A percentile compares a stretch with the other conserved stretches of the same genome.
Conservation (phyloP, 2,329 filamentous ascomycete species). For the Scedosporium dehoogii region DNA sequence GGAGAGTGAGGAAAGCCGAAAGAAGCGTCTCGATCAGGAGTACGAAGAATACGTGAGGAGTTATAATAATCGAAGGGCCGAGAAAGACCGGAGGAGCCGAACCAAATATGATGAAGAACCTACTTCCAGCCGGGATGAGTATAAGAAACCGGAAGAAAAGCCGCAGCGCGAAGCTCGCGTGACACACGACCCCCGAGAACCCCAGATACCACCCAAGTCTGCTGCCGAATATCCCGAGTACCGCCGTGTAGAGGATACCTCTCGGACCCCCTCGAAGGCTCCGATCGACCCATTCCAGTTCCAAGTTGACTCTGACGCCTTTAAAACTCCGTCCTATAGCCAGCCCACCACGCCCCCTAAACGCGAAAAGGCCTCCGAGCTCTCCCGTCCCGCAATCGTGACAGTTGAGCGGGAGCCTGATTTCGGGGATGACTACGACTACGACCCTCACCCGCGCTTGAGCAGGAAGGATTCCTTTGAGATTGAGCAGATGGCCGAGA, state of each 20-base stretch:
- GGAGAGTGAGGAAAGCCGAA: conserved; percentile 15
- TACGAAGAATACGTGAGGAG: conserved; percentile 12
- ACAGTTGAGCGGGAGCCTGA: conserved; percentile 45
- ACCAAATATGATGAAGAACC: neutral
- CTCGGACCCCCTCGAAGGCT: conserved; percentile 16
- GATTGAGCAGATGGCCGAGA: conserved; percentile 24
- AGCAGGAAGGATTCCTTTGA: conserved; percentile 43
- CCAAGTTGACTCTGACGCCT: conserved; percentile 43
- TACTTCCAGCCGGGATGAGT: neutral
- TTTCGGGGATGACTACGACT: conserved; percentile 25
- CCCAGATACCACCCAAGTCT: neutral
- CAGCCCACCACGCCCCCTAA: conserved; percentile 32
- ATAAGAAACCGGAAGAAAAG: neutral
- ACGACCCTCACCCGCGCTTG: conserved; percentile 25
- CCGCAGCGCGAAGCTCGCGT: neutral
- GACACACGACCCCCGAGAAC: neutral
- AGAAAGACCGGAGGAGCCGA: conserved; percentile 16
- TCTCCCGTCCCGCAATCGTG: conserved; percentile 21
- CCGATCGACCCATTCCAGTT: conserved; percentile 48
- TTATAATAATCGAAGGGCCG: conserved; percentile 11
- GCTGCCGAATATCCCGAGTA: conserved; percentile 13
- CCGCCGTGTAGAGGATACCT: conserved; percentile 16
- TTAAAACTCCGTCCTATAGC: conserved; percentile 30
- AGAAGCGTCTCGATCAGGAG: conserved; percentile 14
- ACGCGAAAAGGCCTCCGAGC: neutral